Conservation (phyloP, 352 stramenopile species). For the Nothophytophthora sp. region DNA sequence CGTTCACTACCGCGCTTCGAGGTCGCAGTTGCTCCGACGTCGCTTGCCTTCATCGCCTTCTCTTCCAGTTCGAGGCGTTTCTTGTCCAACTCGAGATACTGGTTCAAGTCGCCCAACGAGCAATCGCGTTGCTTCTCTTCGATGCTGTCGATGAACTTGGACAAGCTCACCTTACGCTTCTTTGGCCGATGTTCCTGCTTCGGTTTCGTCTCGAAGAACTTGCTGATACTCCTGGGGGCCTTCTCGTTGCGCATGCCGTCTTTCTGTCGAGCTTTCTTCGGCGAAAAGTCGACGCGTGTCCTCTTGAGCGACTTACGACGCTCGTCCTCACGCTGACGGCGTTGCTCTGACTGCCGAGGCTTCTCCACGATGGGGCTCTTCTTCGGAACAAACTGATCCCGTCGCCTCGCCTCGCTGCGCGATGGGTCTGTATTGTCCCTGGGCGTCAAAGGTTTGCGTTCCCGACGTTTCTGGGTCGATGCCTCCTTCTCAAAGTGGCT, state of each 20-base stretch:
- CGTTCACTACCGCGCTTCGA: too few species aligned
- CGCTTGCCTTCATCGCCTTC: slow-evolving; percentile 3
- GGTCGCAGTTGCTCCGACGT: neutral
- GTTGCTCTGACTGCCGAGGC: neutral
- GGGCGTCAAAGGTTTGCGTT: slow-evolving; percentile 13
- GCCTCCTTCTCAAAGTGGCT: slow-evolving; percentile 8
- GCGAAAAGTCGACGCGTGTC: slow-evolving; percentile 14
- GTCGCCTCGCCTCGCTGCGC: neutral
- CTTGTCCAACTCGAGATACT: slow-evolving; percentile 34
- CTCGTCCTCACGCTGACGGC: slow-evolving; percentile 7
- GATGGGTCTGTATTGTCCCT: slow-evolving; percentile 11
- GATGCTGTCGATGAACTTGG: slow-evolving; percentile 30
- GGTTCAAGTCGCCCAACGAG: slow-evolving; percentile 24
- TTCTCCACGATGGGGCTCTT: slow-evolving; percentile 5
- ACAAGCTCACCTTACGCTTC: slow-evolving; percentile 19
- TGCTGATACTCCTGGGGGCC: slow-evolving; percentile 19
- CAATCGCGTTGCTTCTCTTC: slow-evolving; percentile 21
- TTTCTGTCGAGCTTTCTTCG: neutral
- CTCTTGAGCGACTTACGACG: slow-evolving; percentile 20
- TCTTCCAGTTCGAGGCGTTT: slow-evolving; percentile 16
- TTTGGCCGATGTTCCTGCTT: slow-evolving; percentile 10
- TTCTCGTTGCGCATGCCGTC: neutral
- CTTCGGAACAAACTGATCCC: slow-evolving; percentile 2
- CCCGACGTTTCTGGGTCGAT: slow-evolving; percentile 7
- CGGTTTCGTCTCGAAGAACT: slow-evolving; percentile 16